Evolutionary conservation across 1,284 basidiomycete species (phyloP), one percentile per base, ranked within the genome.

Genomic region (Fomitopsis schrenkii): DNA sequence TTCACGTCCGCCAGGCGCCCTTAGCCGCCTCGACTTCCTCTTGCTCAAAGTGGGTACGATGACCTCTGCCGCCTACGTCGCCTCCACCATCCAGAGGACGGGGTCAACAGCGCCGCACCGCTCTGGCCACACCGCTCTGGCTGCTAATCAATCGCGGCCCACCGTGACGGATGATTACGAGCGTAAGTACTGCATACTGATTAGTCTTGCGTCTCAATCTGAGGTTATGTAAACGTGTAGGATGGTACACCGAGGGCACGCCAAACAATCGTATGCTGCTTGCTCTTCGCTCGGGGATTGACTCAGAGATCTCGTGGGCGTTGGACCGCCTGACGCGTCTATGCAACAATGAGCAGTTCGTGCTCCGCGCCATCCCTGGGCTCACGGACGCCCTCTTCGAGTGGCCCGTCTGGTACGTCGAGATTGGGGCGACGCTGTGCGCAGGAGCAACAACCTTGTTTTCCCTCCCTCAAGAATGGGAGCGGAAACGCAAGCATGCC

Each of bases 181-280:
- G 78, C 80, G 88, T 91, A 71, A 70, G 86, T 30, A 56, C 38
- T 40, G 38, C 26, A 35, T 59, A 44, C 41, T 64, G 57, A 62
- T 48, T 14, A 9, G 17, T 30, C 50, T 26, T 22, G 12, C 14
- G 38, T n/a, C 26, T n/a, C 22, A 10, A 30, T 36, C 53, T 40
- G 45, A 14, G 40, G n/a, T 30, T 12, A 22, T 22, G 22, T 22
- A 8, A 55, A 41, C 40, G 57, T 52, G 28, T 67, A 94, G 92
- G 88, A 68, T 93, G 90, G 88, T 93, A 92, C 67, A 89, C 88
- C 10, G 90, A 93, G 70, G 76, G 79, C 2, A 79, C 82, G 3
- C 79, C 87, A 0, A 87, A 78, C 70, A 95, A 95, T 70, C 82
- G 94, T 54, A 93, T 95, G 86, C 77, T 90, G 5, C 83, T 95